A percentile compares a stretch with the other conserved stretches of the same genome.
Conservation (phyloP, 192 early-diverging fungal species). For the Ambispora gerdemannii region DNA sequence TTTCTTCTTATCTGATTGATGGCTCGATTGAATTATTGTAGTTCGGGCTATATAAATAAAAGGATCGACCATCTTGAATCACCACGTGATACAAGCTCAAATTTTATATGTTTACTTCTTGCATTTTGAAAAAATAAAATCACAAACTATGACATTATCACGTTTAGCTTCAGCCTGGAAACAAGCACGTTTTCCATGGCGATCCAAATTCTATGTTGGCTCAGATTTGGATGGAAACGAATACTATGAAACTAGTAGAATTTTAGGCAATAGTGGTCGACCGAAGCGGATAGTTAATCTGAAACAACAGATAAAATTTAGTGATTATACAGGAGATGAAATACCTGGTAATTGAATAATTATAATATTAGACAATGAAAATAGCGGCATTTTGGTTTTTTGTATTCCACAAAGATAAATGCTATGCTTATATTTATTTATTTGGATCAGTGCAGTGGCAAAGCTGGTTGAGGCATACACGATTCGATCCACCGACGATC, state of each 20-base stretch:
- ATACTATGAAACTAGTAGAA: slow-evolving; percentile 16
- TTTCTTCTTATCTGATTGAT: neutral
- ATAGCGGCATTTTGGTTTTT: neutral
- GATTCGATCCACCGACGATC: slow-evolving; percentile 23
- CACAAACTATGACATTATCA: neutral
- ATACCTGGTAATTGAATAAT: slow-evolving; percentile 14
- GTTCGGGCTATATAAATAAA: neutral
- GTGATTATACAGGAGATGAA: slow-evolving; percentile 16
- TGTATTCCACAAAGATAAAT: neutral
- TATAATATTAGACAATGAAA: neutral
- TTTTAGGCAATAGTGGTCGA: neutral
- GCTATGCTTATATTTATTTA: neutral
- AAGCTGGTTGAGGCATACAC: slow-evolving; percentile 31
- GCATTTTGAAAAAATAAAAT: neutral
- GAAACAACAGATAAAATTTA: neutral
- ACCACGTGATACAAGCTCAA: too few relatives aligned
- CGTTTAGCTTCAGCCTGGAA: slow-evolving; percentile 1
- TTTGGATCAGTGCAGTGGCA: slow-evolving; percentile 22
- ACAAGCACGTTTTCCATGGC: slow-evolving; percentile 13
- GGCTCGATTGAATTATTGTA: neutral
- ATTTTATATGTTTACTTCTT: neutral
- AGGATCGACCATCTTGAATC: neutral
- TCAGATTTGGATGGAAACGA: slow-evolving; percentile 24
- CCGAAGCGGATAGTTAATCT: slow-evolving; percentile 14
- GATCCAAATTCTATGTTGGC: slow-evolving; percentile 8